A percentile compares a stretch with the other conserved stretches of the same genome.
phyloP scores from a whole-genome alignment of 345 rosid genomes.

The Dimocarpus longan region DNA sequence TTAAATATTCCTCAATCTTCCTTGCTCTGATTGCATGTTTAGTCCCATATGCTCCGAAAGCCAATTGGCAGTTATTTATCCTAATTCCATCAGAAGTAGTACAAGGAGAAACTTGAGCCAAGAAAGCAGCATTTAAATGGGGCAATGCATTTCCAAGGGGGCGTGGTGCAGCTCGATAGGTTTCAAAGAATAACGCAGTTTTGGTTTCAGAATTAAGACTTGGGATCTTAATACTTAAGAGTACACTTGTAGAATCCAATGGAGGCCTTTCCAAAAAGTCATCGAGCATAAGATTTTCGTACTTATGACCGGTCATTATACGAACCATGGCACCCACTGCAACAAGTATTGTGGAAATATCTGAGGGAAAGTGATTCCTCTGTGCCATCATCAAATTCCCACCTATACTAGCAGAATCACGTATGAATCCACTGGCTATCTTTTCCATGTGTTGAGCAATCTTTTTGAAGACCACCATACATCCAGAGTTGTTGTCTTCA shows the following conservation, averaged over 20 bases:
- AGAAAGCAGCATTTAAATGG: slow-evolving; percentile 76
- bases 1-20: slow-evolving; percentile 57
- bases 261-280: slow-evolving; percentile 68
- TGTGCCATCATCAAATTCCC: slow-evolving; percentile 91
- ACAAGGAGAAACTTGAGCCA: slow-evolving; percentile 54
- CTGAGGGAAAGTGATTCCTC: slow-evolving; percentile 74
- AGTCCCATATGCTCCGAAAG: slow-evolving; percentile 85
- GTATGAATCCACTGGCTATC: slow-evolving; percentile 51
- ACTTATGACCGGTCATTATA: slow-evolving; percentile 33
- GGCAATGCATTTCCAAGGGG: slow-evolving; percentile 83
- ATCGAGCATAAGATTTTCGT: slow-evolving; percentile 48
- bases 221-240: slow-evolving; percentile 61
- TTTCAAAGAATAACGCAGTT: slow-evolving; percentile 55
- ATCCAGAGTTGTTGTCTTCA: slow-evolving; percentile 29
- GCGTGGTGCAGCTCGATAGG: slow-evolving; percentile 78
- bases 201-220: slow-evolving; percentile 28
- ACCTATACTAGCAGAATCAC: slow-evolving; percentile 76
- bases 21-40: slow-evolving; percentile 71
- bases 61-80: slow-evolving; percentile 57
- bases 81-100: slow-evolving; percentile 36
- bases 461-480: slow-evolving; percentile 41
- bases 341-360: slow-evolving; percentile 73
- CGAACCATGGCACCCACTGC: slow-evolving; percentile 57
- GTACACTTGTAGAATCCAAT: slow-evolving; percentile 47
- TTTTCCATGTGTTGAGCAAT: slow-evolving; percentile 77